Conservation (phyloP, 371 early-diverging fungal genomes). For the Gilbertella persicaria region DNA sequence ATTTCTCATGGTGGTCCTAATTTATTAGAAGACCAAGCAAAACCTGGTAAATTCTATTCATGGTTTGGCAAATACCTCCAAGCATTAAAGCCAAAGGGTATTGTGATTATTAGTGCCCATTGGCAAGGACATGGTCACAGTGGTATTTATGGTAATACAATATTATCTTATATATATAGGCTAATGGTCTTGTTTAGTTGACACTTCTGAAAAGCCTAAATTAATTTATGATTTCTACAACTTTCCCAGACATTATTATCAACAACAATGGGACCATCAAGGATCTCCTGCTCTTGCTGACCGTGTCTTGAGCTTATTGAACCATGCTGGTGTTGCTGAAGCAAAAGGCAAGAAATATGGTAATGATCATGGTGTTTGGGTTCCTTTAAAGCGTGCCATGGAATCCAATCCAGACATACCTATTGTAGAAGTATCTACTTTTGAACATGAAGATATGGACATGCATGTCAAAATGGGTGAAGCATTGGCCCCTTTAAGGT, state of each 20-base stretch:
- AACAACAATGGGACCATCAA: conserved; percentile 56
- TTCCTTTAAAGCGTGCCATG: conserved; percentile 58
- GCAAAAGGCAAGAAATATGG: conserved; percentile 52
- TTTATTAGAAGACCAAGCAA: conserved; percentile 47
- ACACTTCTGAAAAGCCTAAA: conserved; percentile 44
- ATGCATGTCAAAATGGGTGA: conserved; percentile 31
- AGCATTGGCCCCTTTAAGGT: conserved; percentile 38
- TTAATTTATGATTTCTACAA: conserved; percentile 69
- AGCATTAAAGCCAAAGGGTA: conserved; percentile 50
- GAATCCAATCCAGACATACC: conserved; percentile 57
- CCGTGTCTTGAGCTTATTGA: conserved; percentile 53
- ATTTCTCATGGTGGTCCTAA: conserved; percentile 57
- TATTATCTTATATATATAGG: background rate
- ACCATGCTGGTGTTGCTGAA: conserved; percentile 18
- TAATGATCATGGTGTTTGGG: conserved; percentile 69
- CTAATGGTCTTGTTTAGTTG: conserved; percentile 28
- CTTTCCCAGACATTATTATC: conserved; percentile 59
- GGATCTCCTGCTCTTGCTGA: conserved; percentile 55
- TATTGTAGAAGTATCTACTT: conserved; percentile 56
- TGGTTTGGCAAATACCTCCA: conserved; percentile 53
- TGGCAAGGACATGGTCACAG: conserved; percentile 52
- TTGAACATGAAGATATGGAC: conserved; percentile 30
- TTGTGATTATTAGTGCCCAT: conserved; percentile 60
- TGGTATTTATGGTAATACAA: conserved; percentile 33
- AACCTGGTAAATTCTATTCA: conserved; percentile 46